Evolutionary conservation across 306 rosid genomes (phyloP), one percentile per base, ranked within the genome.

Genomic region (Styphnolobium japonicum): DNA sequence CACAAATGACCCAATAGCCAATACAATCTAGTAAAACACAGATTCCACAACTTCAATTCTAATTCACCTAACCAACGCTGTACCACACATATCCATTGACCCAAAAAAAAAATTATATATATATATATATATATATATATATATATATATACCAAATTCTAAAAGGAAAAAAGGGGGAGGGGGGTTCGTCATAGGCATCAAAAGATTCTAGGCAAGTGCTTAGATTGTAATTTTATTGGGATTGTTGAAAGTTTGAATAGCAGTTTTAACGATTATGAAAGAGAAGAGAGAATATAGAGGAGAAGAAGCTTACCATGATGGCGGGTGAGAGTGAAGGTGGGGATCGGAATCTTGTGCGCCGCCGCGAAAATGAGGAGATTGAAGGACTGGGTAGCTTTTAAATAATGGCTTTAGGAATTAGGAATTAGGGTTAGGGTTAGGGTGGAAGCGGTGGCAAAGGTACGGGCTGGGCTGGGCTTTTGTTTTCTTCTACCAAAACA

Each of bases 391-490:
- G n/a, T n/a, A n/a, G n/a, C n/a, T n/a, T n/a, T n/a, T n/a, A n/a
- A n/a, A n/a, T n/a, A 49, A 76, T 60, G 40, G 40, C 55, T 62
- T 39, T 37, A 22, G 66, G 67, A 49, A 71, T 48, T 83, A 79
- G 87, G 87, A n/a, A n/a, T n/a, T n/a, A 37, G 42, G 42, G 42
- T 37, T 37, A 79, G 87, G 87, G 84, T 83, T 83, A n/a, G 9
- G 16, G 16, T 51, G 1, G 16, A 33, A n/a, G 4, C 9, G 2
- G 46, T 45, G 79, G 63, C 45, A 3, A 9, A 1, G 31, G 3
- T 2, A 1, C 11, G 1, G 4, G 15, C 5, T 39, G 68, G 56
- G 45, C 60, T 58, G 31, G 33, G 48, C 58, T 43, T 43, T 16
- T 42, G 3, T 16, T 67, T 48, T 71, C 6, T 10, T 46, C 4